phyloP scores from a whole-genome alignment of 2,329 filamentous ascomycete species.

The Pseudocercospora fijiensis region DNA sequence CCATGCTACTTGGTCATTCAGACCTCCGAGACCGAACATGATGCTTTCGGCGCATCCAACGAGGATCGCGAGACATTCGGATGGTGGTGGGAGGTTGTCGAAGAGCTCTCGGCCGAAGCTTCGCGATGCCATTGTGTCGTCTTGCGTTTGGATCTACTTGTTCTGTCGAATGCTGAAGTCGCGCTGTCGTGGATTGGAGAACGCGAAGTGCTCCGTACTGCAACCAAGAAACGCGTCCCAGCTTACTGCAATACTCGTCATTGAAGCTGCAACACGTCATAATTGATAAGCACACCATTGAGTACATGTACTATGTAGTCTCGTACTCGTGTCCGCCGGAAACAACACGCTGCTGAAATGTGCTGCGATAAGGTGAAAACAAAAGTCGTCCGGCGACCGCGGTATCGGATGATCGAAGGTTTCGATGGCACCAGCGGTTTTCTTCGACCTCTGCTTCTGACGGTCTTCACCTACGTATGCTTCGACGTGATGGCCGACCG shows the following conservation, averaged over 20 bases:
- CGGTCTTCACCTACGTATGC: neutral
- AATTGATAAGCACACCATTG: neutral
- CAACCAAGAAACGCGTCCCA: neutral
- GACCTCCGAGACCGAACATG: conserved; percentile 38
- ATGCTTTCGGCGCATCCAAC: conserved; percentile 36
- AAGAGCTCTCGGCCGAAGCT: conserved; percentile 21
- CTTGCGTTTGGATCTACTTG: neutral
- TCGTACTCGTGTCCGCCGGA: neutral
- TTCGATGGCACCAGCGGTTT: neutral
- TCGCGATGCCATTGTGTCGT: conserved; percentile 22
- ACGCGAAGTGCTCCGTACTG: neutral
- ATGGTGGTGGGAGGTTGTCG: conserved; percentile 36
- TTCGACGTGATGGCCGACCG: conserved; percentile 13
- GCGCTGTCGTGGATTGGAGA: neutral
- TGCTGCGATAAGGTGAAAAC: neutral
- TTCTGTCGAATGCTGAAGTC: neutral
- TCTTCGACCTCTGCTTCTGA: neutral
- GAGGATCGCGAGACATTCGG: conserved; percentile 40
- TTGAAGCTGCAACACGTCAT: neutral
- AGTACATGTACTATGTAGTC: too few relatives aligned
- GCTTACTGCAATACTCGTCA: neutral
- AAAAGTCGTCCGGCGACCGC: neutral
- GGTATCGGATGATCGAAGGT: neutral
- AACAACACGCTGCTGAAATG: neutral
- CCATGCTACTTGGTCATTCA: conserved; percentile 37